Conservation (phyloP, 129 eudicot genomes). For the Erigeron canadensis region DNA sequence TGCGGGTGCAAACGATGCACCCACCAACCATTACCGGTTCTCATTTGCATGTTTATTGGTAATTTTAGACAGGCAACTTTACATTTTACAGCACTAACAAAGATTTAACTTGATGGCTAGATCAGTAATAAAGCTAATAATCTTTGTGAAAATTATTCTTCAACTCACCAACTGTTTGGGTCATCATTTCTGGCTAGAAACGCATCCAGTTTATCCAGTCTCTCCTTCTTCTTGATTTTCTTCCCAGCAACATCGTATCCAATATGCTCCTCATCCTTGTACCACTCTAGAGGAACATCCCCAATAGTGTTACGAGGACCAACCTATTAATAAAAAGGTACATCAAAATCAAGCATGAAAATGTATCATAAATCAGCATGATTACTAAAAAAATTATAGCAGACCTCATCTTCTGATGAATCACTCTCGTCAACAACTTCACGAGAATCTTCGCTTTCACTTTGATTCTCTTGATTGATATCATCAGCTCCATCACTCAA, state of each 20-base stretch:
- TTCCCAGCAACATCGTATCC: conserved; percentile 84
- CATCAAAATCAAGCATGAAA: background rate
- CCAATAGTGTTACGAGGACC: conserved; percentile 92
- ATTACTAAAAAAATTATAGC: background rate
- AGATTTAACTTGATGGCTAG: too few relatives aligned
- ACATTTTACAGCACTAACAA: too few relatives aligned
- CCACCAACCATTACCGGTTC: background rate
- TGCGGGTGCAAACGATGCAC: background rate
- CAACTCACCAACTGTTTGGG: conserved; percentile 72
- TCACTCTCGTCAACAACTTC: conserved; percentile 90
- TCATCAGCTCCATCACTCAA: conserved; percentile 51
- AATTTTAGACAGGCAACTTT: too few relatives aligned
- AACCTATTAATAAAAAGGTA: conserved; percentile 49
- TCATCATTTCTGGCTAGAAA: conserved; percentile 82
- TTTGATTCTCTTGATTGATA: conserved; percentile 26
- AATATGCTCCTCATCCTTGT: conserved; percentile 94
- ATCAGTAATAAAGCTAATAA: background rate
- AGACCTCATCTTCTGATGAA: conserved; percentile 98
- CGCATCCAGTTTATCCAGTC: conserved; percentile 64
- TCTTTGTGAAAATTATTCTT: background rate
- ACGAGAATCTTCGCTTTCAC: conserved; percentile 62
- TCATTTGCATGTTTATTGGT: background rate
- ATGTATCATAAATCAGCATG: conserved; percentile 2
- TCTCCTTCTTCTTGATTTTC: conserved; percentile 96
- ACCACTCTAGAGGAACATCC: conserved; percentile 87